Base-by-base conservation (phyloP, 2,329 filamentous ascomycete genomes). In the Coniochaeta pulveracea region DNA sequence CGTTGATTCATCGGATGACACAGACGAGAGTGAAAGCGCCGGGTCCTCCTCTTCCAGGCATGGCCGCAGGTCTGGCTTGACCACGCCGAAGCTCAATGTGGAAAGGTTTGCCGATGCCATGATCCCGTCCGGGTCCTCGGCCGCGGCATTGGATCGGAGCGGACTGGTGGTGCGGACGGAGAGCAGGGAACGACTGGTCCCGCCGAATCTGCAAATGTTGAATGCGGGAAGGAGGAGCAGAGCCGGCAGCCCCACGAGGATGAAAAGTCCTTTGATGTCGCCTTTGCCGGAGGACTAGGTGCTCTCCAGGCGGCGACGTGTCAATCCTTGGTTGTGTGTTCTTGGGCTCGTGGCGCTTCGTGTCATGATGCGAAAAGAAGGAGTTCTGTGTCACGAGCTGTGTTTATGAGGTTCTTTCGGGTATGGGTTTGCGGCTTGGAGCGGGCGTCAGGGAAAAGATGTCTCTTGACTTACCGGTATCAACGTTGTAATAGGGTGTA, bases 111-210 rank as follows among this genome's bases (percentile, higher is more conserved):
- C n/a, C n/a, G 72, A 76, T 23, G 61, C 64, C 23, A 38, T 36
- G 19, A 12, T 9, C n/a, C 45, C 42, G 28, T 45, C 46, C 10
- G 44, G 47, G 11, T 65, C 60, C 34, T n/a, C n/a, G n/a, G n/a
- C n/a, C n/a, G n/a, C n/a, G n/a, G 64, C 65, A 5, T 64, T 79
- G 48, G 72, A 78, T 43, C 61, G 85, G 24, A 76, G 72, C 29
- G 88, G 88, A 2, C 54, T 95, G 41, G 77, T 84, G 34, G 72
- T 85, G 3, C 66, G 89, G 43, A 93, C 84, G 0, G 89, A 95
- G 51, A 93, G 85, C 51, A 68, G 85, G 34, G 91, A 96, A 50
- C 69, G 84, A 37, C 57, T 95, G 23, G 65, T 70, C 11, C 68
- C 63, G 7, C 51, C 72, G 10, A 69, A 61, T 7, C 43, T 67